These are phyloP conservation scores for Phytophthora hybrid DNA, from an alignment of 352 stramenopile genomes.

Conservation along the genomic window DNA sequence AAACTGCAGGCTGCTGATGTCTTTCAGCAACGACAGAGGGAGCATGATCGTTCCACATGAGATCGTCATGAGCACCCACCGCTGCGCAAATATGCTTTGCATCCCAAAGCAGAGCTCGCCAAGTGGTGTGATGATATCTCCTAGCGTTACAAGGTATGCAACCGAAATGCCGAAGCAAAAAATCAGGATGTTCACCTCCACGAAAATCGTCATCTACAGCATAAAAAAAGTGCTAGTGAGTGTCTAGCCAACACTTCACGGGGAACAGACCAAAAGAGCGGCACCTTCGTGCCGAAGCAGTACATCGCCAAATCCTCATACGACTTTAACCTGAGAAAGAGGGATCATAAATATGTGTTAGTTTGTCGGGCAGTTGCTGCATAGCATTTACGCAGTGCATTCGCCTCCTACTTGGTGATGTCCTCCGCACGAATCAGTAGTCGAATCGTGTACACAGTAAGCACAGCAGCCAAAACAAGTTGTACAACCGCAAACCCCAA, in stretches of 20 bases:
- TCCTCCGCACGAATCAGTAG: constrained; percentile 81
- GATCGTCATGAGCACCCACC: constrained; percentile 84
- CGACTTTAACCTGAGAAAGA: constrained; percentile 70
- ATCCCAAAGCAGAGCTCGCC: constrained; percentile 77
- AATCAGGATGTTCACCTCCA: constrained; percentile 87
- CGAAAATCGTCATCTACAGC: constrained; percentile 75
- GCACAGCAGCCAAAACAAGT: constrained; percentile 67
- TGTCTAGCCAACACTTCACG: background rate
- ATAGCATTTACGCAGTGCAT: background rate
- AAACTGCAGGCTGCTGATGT: constrained; percentile 89
- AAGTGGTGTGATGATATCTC: constrained; percentile 83
- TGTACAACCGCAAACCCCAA: constrained; percentile 80
- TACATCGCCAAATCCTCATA: constrained; percentile 88
- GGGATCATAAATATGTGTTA: constrained; percentile 7
- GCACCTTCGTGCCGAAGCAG: constrained; percentile 83
- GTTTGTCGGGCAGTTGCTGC: background rate
- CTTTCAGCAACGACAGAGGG: constrained; percentile 81
- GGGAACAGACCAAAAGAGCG: background rate
- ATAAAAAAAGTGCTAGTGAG: constrained; percentile 9
- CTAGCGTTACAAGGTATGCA: constrained; percentile 85
- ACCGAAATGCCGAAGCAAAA: constrained; percentile 90
- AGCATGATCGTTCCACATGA: constrained; percentile 84
- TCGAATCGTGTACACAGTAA: constrained; percentile 88
- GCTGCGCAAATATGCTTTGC: constrained; percentile 65
- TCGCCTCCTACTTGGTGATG: constrained; percentile 70